phyloP scores from a whole-genome alignment of 805 yeast genomes.

The Yarrowia deformans region DNA sequence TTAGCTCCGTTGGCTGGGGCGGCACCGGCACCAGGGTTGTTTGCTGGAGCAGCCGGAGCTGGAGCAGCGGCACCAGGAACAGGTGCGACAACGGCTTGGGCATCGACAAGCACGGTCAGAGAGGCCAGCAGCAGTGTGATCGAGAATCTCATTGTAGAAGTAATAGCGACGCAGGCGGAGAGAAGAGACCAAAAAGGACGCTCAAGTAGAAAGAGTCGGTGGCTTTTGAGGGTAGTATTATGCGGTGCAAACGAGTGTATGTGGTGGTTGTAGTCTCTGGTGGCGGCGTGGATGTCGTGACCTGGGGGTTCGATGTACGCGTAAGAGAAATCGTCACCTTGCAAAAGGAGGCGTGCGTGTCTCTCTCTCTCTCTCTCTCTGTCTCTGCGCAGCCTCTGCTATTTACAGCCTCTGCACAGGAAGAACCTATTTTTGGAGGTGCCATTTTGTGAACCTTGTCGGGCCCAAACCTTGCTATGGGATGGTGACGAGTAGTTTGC shows the following conservation, averaged over 20 bases:
- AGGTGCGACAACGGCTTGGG: constrained; percentile 21
- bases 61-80: constrained; percentile 25
- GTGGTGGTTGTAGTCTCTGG: background rate
- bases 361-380: constrained; percentile 5
- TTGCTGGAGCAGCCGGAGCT: constrained; percentile 13
- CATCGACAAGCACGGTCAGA: constrained; percentile 20
- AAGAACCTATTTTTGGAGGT: constrained; percentile 13
- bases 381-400: constrained; percentile 31
- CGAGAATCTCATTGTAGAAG: constrained; percentile 13
- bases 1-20: constrained; percentile 16
- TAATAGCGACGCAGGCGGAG: background rate
- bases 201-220: background rate
- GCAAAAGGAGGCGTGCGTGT: constrained; percentile 29
- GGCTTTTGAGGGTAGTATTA: background rate
- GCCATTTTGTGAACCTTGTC: constrained; percentile 21
- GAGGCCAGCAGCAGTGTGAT: constrained; percentile 7
- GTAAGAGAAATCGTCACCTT: constrained; percentile 20
- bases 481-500: background rate
- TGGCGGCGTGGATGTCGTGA: background rate
- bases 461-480: constrained; percentile 4
- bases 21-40: background rate
- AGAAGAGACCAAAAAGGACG: background rate
- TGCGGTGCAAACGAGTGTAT: constrained; percentile 20
- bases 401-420: constrained; percentile 29
- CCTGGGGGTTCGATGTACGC: constrained; percentile 2